Conservation (phyloP, 2,329 filamentous ascomycete species). For the Colletotrichum sp. region DNA sequence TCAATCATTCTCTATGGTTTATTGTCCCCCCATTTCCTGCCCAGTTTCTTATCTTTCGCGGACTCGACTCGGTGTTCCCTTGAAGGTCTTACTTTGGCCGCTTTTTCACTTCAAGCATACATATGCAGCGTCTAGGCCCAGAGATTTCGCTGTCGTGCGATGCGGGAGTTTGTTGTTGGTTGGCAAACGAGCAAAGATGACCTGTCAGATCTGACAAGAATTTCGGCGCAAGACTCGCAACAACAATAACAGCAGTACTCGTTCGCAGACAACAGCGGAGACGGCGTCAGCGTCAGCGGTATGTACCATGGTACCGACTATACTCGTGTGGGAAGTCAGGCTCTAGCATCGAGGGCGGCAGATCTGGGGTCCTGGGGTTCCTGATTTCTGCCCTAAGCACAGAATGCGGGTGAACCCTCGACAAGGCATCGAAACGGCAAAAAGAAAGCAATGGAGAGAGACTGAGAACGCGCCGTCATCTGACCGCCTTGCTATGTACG, state of each 20-base stretch:
- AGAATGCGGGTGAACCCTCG: neutral
- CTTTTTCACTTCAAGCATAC: neutral
- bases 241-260: neutral
- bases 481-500: neutral
- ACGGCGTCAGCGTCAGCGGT: neutral
- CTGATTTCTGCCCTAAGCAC: neutral
- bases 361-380: neutral
- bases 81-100: neutral
- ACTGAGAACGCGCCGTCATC: neutral
- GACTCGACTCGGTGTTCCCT: neutral
- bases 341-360: neutral
- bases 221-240: slow-evolving; percentile 8
- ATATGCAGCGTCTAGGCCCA: neutral
- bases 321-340: neutral
- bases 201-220: slow-evolving; percentile 16
- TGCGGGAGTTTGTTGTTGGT: slow-evolving; percentile 1
- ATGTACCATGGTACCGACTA: neutral
- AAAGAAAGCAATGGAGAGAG: neutral
- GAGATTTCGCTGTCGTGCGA: neutral
- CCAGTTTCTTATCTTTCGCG: neutral
- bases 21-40: neutral
- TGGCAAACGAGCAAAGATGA: slow-evolving; percentile 11
- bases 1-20: neutral
- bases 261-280: neutral
- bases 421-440: slow-evolving; percentile 1